Evolutionary conservation across 345 rosid species (phyloP), one percentile per base, ranked within the genome.

Genomic region (Aegle marmelos): DNA sequence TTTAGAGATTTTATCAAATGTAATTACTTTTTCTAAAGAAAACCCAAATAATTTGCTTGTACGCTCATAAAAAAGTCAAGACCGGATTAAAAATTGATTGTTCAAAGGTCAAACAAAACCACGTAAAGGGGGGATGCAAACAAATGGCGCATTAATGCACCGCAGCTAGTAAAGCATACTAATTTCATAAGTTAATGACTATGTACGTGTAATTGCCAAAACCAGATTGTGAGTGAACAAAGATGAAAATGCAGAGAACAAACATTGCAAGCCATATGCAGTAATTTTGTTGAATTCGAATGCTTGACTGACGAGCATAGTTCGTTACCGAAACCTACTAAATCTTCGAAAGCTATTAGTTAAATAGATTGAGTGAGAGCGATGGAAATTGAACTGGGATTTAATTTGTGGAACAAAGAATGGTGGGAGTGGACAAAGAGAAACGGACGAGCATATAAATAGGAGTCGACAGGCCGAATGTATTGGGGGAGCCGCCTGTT

Each of bases 391-490:
- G 13, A 34, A 71, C 50, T 3, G 50, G 17, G 0, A 13, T 13
- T 11, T 45, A 11, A 45, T 11, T 25, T 25, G 24, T 61, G 60
- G 41, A 56, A 63, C 68, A 54, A 31, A 66, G 66, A 73, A 75
- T 21, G 24, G 28, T 30, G 6, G 53, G 58, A 60, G 25, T 21
- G 41, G 83, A 85, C 82, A 78, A 72, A 64, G 36, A 68, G 71
- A 80, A 85, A 76, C 30, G 24, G 79, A 82, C 79, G 76, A 19
- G 80, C 69, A 39, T 33, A 36, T 13, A 62, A 54, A 73, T 45
- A 63, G 34, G 76, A 67, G 37, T 75, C 17, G 78, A 48, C 77
- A 74, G 78, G 79, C 64, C 72, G 81, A 77, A 79, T 81, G 83
- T 82, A 39, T 79, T 63, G 74, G 82, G 84, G 73, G 48, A 75